These are phyloP conservation scores for Backusella sp. DNA, from an alignment of 192 early-diverging fungal genomes.

Conservation along the genomic window DNA sequence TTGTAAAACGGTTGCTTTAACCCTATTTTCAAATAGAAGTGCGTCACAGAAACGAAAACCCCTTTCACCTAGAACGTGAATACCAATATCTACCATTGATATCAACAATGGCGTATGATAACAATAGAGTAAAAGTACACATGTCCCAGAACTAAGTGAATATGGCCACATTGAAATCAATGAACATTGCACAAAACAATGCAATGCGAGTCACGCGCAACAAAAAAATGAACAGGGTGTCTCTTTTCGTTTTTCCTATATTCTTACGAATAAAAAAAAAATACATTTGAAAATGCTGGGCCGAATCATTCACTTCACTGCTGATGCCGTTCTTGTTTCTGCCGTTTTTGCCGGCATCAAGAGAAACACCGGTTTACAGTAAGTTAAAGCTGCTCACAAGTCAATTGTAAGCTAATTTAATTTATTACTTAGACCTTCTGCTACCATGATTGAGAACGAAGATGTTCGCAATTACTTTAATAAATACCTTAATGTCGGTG, in stretches of 20 bases:
- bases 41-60: neutral
- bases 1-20: neutral
- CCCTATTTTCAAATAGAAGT: neutral
- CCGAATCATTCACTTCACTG: conserved; percentile 54
- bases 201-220: neutral
- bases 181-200: neutral
- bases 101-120: neutral
- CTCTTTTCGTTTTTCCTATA: neutral
- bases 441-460: conserved; percentile 56
- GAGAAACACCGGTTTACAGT: conserved; percentile 51
- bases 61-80: neutral
- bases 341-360: conserved; percentile 62
- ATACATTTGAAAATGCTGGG: conserved; percentile 37
- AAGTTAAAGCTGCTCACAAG: conserved; percentile 9
- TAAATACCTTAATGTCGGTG: conserved; percentile 55
- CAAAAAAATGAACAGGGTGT: neutral
- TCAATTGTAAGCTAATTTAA: neutral
- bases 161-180: neutral
- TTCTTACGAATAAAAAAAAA: neutral
- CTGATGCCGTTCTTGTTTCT: conserved; percentile 59
- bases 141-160: neutral
- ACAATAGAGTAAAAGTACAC: neutral
- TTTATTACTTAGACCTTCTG: conserved; percentile 36
- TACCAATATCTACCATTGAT: neutral
- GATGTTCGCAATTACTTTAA: conserved; percentile 52